Base-by-base conservation (phyloP, 495 filamentous ascomycete species). In the Zalerion maritima region DNA sequence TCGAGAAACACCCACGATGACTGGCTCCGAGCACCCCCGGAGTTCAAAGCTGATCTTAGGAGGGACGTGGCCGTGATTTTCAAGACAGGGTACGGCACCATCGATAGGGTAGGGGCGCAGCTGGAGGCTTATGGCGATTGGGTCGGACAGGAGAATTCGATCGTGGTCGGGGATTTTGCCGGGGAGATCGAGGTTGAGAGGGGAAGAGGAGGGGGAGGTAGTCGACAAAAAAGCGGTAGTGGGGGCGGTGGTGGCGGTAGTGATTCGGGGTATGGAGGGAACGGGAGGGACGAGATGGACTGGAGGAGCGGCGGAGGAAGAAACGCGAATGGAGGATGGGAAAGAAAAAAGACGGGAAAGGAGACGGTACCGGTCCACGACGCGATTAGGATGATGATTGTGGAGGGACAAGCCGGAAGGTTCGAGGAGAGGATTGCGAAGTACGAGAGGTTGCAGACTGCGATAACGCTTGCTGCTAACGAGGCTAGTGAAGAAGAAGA, bases 41-140 rank as follows among this genome's bases (percentile, higher is more conserved):
- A 7, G 8, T 32, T 24, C 15, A 9, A 19, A 8, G 19, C 32
- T 20, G 47, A 55, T 18, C 32, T 45, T 3, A 35, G 31, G 14
- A 40, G 44, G 21, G 59, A 65, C 21, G 38, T 56, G 4, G 47
- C 47, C 14, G 43, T 60, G 23, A 46, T 63, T 23, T 28, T 65
- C 12, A 65, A 65, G 37, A 62, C 60, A 3, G 60, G 59, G 16
- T 65, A 50, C 30, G 55, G 57, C 15, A 62, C 58, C 9, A 42
- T 37, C 21, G 26, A 46, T 6, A 40, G 59, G 9, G 40, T 62
- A 12, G 29, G 40, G 5, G 44, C 44, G n/a, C 45, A 47, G 29
- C 32, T 65, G n/a, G 42, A 54, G 17, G 47, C 57, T 3, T 26
- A 62, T 21, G 41, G 41, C 26, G 40, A 42, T 16, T 28, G 41